phyloP scores from a whole-genome alignment of 345 rosid species.

The Syzygium aromaticum region DNA sequence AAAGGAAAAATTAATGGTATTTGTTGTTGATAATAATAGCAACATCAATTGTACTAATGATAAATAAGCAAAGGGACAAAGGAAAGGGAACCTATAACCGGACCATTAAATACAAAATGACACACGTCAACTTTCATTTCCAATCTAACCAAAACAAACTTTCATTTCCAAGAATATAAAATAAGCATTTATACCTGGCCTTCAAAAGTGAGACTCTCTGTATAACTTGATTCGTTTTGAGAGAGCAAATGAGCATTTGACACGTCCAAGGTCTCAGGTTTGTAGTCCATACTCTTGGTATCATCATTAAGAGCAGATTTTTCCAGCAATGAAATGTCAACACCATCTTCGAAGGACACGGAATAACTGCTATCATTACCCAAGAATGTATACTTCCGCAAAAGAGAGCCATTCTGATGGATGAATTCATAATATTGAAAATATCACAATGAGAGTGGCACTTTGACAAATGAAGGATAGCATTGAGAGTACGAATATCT shows the following conservation, averaged over 20 bases:
- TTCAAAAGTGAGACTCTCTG: conserved; percentile 78
- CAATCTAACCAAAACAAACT: background rate
- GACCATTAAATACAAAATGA: background rate
- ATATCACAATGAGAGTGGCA: background rate
- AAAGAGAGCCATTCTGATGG: conserved; percentile 73
- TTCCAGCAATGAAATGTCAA: conserved; percentile 57
- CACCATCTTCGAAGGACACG: conserved; percentile 75
- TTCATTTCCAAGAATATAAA: background rate
- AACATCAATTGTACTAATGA: background rate
- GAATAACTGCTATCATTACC: conserved; percentile 91
- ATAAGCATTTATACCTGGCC: conserved; percentile 52
- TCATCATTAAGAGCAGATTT: conserved; percentile 34
- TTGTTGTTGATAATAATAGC: background rate
- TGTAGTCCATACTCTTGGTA: conserved; percentile 23
- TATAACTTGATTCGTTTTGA: conserved; percentile 30
- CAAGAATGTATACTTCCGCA: conserved; percentile 81
- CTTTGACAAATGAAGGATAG: background rate
- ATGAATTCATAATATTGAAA: conserved; percentile 6
- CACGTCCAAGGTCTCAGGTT: conserved; percentile 24
- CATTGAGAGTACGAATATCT: background rate
- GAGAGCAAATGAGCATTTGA: conserved; percentile 23
- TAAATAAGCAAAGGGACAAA: background rate
- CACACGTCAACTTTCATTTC: background rate
- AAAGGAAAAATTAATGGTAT: background rate
- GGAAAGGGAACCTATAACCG: background rate